Percentiles rank a stretch among this genome's conserved stretches.
These are phyloP conservation scores for Ceratocystis papillata DNA, from an alignment of 2,329 filamentous ascomycete genomes.

Conservation along the genomic window DNA sequence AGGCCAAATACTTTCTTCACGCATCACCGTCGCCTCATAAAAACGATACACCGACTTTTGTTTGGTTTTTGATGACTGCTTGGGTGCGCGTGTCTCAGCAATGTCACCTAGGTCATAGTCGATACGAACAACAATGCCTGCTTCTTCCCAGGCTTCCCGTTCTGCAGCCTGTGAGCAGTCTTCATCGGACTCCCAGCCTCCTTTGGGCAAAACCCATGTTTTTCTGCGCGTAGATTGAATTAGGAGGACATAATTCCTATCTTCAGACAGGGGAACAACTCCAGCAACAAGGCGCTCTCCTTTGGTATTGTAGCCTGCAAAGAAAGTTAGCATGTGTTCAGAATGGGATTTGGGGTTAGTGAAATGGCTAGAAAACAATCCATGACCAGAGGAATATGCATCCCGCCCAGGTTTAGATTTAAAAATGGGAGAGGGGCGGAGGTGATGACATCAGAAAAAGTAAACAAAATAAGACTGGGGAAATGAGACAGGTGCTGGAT, in stretches of 20 bases:
- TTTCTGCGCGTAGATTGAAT: constrained; percentile 86
- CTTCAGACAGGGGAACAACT: constrained; percentile 76
- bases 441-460: constrained; percentile 14
- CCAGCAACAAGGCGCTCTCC: constrained; percentile 93
- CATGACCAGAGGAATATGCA: constrained; percentile 1
- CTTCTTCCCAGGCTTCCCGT: constrained; percentile 96
- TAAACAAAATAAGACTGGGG: neutral
- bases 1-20: constrained; percentile 80
- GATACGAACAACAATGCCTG: constrained; percentile 77
- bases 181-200: constrained; percentile 95
- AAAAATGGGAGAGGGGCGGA: constrained; percentile 24
- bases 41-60: constrained; percentile 62
- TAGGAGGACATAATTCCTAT: constrained; percentile 79
- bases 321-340: constrained; percentile 19
- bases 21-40: constrained; percentile 77
- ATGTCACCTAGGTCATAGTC: constrained; percentile 80
- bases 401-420: neutral
- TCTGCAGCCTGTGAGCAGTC: constrained; percentile 71
- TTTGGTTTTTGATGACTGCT: constrained; percentile 53
- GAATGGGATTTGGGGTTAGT: neutral
- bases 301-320: constrained; percentile 74
- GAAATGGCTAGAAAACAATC: neutral
- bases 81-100: constrained; percentile 69
- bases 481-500: neutral
- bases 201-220: constrained; percentile 94